phyloP scores from a whole-genome alignment of 352 stramenopile species.

The Pythium monospermum region DNA sequence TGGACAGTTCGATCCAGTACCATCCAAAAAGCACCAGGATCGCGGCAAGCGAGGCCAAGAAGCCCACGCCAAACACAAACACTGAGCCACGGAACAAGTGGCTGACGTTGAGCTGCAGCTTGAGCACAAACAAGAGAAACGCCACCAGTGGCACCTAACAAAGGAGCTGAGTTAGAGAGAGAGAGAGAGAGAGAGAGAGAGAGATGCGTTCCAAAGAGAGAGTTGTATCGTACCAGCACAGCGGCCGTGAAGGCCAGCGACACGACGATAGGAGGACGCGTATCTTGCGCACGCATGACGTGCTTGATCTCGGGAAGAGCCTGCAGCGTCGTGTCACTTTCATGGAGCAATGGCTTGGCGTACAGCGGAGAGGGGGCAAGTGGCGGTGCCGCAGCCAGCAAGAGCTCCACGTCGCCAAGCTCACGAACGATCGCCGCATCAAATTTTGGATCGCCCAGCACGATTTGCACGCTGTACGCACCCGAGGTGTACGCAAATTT shows the following conservation, averaged over 20 bases:
- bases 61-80: constrained; percentile 64
- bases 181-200: background rate
- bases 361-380: constrained; percentile 75
- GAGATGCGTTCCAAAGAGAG: background rate
- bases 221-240: constrained; percentile 35
- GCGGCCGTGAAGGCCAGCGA: constrained; percentile 66
- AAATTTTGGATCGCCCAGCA: constrained; percentile 75
- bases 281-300: constrained; percentile 76
- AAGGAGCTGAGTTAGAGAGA: background rate
- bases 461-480: constrained; percentile 56
- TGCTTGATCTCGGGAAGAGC: constrained; percentile 85
- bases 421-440: constrained; percentile 65
- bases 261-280: constrained; percentile 53
- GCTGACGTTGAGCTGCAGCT: constrained; percentile 55
- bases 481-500: constrained; percentile 83
- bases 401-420: constrained; percentile 61
- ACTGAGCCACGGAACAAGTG: constrained; percentile 62
- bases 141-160: constrained; percentile 35
- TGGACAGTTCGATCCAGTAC: constrained; percentile 88
- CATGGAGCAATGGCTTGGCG: constrained; percentile 77
- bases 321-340: constrained; percentile 84
- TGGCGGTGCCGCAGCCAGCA: constrained; percentile 56
- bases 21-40: constrained; percentile 78
- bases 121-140: constrained; percentile 62
- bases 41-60: constrained; percentile 63